Evolutionary conservation across 345 rosid genomes (phyloP), one percentile per base, ranked within the genome.

Genomic region (Hypericum perforatum): DNA sequence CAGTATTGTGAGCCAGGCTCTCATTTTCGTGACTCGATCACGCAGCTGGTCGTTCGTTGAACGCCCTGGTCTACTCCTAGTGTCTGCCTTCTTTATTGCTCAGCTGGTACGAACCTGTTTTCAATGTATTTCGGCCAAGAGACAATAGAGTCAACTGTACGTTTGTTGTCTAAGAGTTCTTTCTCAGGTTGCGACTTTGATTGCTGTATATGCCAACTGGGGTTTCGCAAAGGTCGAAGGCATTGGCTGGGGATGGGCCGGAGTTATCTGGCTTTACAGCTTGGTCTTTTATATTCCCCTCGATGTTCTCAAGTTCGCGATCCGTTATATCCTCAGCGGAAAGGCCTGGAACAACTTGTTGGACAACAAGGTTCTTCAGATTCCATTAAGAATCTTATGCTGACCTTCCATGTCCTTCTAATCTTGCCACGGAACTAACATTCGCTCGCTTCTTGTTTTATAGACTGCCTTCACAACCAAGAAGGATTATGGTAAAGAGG

Each of bases 201-300:
- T 46, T 8, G 50, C 50, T 6, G 50, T 46, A 10, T 46, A 46
- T 46, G 50, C 50, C 1, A 12, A 46, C 50, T 46, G 50, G 50
- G 22, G 6, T 0, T 46, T 46, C 10, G 50, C 50, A 5, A 46
- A 32, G 32, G 22, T 46, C 7, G 22, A 46, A 32, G 50, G 50
- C 9, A 46, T 46, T 32, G 50, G 50, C 4, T 46, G 50, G 50
- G 50, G 50, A 46, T 46, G 50, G 50, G 50, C 50, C 16, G 50
- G 50, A 1, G 50, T 46, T 8, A 32, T 46, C 29, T 46, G 50
- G 50, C 29, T 46, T 13, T 46, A 46, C 50, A 46, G 50, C 50
- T 13, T 46, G 15, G 50, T 46, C 22, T 46, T 46, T 29, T 46
- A 46, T 7, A 7, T 46, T 10, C 50, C 50, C 4, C 14, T 46